Percentiles rank a stretch among this genome's conserved stretches.
phyloP scores from a whole-genome alignment of 2,329 filamentous ascomycete species.

The Beauveria varroae region DNA sequence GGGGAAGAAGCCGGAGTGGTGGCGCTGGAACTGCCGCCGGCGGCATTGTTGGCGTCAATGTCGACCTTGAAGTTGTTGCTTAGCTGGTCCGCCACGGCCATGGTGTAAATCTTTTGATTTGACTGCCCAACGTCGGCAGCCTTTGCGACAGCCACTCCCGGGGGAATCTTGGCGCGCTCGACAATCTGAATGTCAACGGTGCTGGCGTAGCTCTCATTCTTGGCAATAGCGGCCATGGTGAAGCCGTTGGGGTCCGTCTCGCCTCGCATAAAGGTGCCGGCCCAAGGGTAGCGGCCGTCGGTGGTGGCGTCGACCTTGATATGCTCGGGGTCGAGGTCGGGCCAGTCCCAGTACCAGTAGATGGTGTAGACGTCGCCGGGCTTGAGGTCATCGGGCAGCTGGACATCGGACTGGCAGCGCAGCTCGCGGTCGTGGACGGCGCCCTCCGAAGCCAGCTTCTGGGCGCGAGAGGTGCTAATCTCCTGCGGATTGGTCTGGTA shows the following conservation, averaged over 20 bases:
- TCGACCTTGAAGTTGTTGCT: slow-evolving; percentile 36
- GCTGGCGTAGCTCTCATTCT: slow-evolving; percentile 35
- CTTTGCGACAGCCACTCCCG: slow-evolving; percentile 14
- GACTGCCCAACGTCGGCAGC: slow-evolving; percentile 24
- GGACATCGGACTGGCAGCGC: slow-evolving; percentile 75
- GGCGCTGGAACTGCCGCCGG: slow-evolving; percentile 6
- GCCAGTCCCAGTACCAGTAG: slow-evolving; percentile 98
- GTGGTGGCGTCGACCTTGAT: slow-evolving; percentile 32
- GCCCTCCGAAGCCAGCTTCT: slow-evolving; percentile 45
- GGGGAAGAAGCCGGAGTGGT: slow-evolving; percentile 1
- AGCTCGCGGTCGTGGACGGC: slow-evolving; percentile 51
- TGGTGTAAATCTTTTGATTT: slow-evolving; percentile 33
- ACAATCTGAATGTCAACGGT: slow-evolving; percentile 33
- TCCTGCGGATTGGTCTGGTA: slow-evolving; percentile 62
- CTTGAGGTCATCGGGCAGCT: slow-evolving; percentile 60
- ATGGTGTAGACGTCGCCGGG: slow-evolving; percentile 64
- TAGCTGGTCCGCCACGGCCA: slow-evolving; percentile 40
- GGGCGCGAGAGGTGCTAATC: slow-evolving; percentile 53
- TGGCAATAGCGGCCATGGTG: slow-evolving; percentile 25
- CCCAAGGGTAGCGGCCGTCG: slow-evolving; percentile 35
- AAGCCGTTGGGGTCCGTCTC: slow-evolving; percentile 30
- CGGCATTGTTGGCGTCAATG: slow-evolving; percentile 22
- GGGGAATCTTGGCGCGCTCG: neutral
- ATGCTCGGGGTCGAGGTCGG: slow-evolving; percentile 43
- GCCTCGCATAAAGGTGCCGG: slow-evolving; percentile 32